These are phyloP conservation scores for Pichia ethanolica DNA, from an alignment of 805 yeast genomes.

Conservation along the genomic window DNA sequence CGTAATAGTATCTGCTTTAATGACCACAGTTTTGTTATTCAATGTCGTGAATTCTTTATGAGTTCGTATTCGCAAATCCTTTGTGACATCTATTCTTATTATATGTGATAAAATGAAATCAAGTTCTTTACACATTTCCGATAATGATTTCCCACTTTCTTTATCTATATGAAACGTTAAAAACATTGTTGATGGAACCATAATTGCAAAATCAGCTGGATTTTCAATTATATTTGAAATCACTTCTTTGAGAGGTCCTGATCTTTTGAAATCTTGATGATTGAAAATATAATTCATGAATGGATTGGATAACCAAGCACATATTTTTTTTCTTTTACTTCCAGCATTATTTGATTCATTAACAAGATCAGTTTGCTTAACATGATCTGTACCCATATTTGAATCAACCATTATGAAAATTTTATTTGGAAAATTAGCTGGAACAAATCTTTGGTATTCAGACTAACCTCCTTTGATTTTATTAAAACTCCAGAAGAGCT, in stretches of 20 bases:
- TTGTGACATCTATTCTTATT: constrained; percentile 28
- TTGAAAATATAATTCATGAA: constrained; percentile 59
- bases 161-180: constrained; percentile 35
- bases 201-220: constrained; percentile 46
- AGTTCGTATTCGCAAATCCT: constrained; percentile 11
- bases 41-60: constrained; percentile 35
- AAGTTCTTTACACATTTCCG: constrained; percentile 48
- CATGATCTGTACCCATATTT: no score
- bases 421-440: background rate
- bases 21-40: constrained; percentile 46
- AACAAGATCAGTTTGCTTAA: no score
- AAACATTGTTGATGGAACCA: constrained; percentile 55
- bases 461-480: no score
- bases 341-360: background rate
- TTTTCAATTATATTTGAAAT: constrained; percentile 34
- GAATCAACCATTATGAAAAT: background rate
- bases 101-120: constrained; percentile 63
- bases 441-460: no score
- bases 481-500: no score
- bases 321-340: constrained; percentile 10
- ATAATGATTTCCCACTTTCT: constrained; percentile 32
- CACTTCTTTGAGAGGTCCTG: constrained; percentile 38
- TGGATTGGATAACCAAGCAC: constrained; percentile 43
- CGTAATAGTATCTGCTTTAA: constrained; percentile 47
- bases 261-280: constrained; percentile 45